Evolutionary conservation across 768 basidiomycete genomes (phyloP).

Genomic region (Tylopilus felleus): DNA sequence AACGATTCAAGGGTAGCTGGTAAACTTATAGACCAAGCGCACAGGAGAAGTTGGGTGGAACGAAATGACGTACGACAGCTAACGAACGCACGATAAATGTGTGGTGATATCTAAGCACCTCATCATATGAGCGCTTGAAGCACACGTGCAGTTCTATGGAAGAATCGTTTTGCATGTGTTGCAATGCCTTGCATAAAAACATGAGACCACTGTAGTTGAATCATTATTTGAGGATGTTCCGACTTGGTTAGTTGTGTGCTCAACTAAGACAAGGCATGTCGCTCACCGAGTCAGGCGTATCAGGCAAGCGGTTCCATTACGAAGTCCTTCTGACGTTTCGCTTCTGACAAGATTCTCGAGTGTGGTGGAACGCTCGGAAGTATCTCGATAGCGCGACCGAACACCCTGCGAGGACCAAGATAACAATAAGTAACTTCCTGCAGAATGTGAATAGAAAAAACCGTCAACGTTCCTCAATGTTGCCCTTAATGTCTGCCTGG

Average conservation of each 20-base stretch:
- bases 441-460: conserved; percentile 12
- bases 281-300: conserved; percentile 62
- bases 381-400: conserved; percentile 48
- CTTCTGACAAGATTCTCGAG: conserved; percentile 58
- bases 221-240: conserved; percentile 1
- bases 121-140: conserved; percentile 70
- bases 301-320: conserved; percentile 57
- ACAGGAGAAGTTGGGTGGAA: neutral
- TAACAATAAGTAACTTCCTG: conserved; percentile 11
- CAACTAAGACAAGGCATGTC: conserved; percentile 19
- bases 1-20: neutral
- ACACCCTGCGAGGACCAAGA: conserved; percentile 50
- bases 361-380: conserved; percentile 45
- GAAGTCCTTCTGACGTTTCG: conserved; percentile 43
- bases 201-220: conserved; percentile 51
- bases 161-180: conserved; percentile 57
- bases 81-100: conserved; percentile 60
- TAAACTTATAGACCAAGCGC: neutral
- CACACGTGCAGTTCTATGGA: conserved; percentile 57
- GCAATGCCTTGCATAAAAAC: conserved; percentile 65
- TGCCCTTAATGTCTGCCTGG: conserved; percentile 64
- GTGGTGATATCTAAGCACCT: conserved; percentile 63
- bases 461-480: conserved; percentile 50
- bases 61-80: conserved; percentile 28
- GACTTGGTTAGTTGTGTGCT: neutral